Conservation (phyloP, 2,329 filamentous ascomycete genomes). For the Aureobasidium sp. region DNA sequence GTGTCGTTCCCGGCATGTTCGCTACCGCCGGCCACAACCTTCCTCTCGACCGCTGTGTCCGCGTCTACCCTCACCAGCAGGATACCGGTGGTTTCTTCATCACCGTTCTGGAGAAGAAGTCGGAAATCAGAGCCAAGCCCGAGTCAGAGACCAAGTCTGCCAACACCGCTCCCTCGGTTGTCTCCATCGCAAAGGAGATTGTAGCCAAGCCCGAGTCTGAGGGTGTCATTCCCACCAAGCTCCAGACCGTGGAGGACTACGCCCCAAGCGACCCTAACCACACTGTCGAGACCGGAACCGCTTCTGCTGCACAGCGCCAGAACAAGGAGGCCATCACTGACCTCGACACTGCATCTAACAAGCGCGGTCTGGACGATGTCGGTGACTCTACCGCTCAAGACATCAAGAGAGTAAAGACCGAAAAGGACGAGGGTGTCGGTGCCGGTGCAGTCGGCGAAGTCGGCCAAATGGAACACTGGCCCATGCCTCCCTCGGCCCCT, state of each 20-base stretch:
- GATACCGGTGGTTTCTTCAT: slow-evolving; percentile 98
- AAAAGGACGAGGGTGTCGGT: slow-evolving; percentile 19
- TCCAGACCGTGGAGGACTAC: slow-evolving; percentile 23
- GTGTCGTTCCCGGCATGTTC: slow-evolving; percentile 78
- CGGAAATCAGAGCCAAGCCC: slow-evolving; percentile 70
- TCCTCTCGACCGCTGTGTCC: slow-evolving; percentile 81
- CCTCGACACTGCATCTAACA: slow-evolving; percentile 19
- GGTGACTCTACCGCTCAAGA: slow-evolving; percentile 21
- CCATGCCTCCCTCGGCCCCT: slow-evolving; percentile 17
- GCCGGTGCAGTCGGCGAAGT: slow-evolving; percentile 17
- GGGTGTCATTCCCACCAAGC: slow-evolving; percentile 16
- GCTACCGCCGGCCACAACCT: slow-evolving; percentile 52
- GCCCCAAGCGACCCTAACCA: slow-evolving; percentile 22
- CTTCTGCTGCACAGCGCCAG: slow-evolving; percentile 19
- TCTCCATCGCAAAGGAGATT: slow-evolving; percentile 33
- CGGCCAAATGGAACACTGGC: slow-evolving; percentile 20
- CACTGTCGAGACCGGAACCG: slow-evolving; percentile 15
- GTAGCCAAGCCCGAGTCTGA: slow-evolving; percentile 26
- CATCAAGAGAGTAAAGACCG: slow-evolving; percentile 30
- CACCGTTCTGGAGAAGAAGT: slow-evolving; percentile 82
- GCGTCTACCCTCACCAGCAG: slow-evolving; percentile 89
- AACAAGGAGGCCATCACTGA: slow-evolving; percentile 17
- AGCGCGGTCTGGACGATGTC: slow-evolving; percentile 33
- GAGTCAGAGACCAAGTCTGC: slow-evolving; percentile 48
- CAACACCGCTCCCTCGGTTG: slow-evolving; percentile 16